Evolutionary conservation across 306 rosid species (phyloP), one percentile per base, ranked within the genome.

Genomic region (Cicer pinnatifidum): DNA sequence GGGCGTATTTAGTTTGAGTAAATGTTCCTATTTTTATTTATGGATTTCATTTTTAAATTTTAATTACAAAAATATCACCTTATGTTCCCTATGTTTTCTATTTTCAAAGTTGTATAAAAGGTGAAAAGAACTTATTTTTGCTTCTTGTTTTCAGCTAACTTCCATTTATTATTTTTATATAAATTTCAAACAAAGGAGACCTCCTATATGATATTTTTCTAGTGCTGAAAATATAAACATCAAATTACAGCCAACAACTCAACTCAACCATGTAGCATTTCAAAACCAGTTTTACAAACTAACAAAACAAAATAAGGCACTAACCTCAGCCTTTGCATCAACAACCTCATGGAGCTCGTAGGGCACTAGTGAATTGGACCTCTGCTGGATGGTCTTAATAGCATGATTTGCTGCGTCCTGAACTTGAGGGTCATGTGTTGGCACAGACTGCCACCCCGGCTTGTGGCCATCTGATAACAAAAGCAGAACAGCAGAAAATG

Each of bases 321-420:
- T 72, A 33, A 91, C 97, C 97, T 91, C 97, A 23, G 97, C 94
- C 84, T 81, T 84, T 11, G 97, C 97, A 81, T 91, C 89, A 78
- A 85, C 72, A 59, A 91, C 80, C 84, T 91, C 90, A 70, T 84
- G 90, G 59, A 91, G 92, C 72, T 58, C 88, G 64, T 87, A 88
- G 56, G 97, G 93, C 38, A 85, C 50, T 69, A 88, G 35, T 2
- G 97, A 91, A 82, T 91, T 91, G 28, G 97, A 91, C 88, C 77
- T 88, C 71, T 84, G 86, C 85, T 91, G 93, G 81, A 91, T 83
- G 63, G 89, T 77, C 85, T 76, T 81, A 23, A 91, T 52, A 69
- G 94, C 97, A 73, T 91, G 97, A 79, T 87, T 63, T 43, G 97
- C 94, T 17, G 97, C 97, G 73, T 91, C 94, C 75, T 85, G 90